Percentiles rank a stretch among this genome's conserved stretches.
Conservation (phyloP, 371 early-diverging fungal species). For the Actinomortierella ambigua region DNA sequence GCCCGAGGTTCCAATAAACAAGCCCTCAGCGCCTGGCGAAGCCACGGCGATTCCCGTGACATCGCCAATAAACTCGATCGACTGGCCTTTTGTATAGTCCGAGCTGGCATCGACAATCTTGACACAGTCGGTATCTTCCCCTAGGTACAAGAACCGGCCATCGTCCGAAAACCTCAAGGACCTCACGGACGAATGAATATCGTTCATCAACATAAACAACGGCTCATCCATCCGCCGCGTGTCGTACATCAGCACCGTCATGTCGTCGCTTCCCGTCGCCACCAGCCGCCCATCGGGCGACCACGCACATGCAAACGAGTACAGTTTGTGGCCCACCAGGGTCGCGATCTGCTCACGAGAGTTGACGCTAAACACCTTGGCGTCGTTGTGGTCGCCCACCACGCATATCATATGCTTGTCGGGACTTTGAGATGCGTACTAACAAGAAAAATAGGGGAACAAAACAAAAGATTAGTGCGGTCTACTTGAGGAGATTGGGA, state of each 20-base stretch:
- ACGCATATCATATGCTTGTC: conserved; percentile 71
- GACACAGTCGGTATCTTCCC: conserved; percentile 81
- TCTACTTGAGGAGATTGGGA: no score
- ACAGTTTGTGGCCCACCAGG: conserved; percentile 74
- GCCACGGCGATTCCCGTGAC: conserved; percentile 69
- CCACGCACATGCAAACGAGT: conserved; percentile 85
- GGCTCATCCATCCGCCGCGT: conserved; percentile 64
- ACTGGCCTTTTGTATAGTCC: conserved; percentile 59
- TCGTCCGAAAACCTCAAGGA: conserved; percentile 74
- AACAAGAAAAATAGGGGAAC: no score
- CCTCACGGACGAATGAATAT: conserved; percentile 75
- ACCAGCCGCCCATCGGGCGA: conserved; percentile 73
- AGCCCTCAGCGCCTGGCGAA: conserved; percentile 55
- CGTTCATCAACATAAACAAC: conserved; percentile 62
- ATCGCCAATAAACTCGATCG: conserved; percentile 86
- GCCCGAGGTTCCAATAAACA: conserved; percentile 65
- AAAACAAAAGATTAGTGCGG: neutral
- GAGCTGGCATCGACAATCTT: conserved; percentile 68
- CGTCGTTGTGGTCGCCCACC: conserved; percentile 74
- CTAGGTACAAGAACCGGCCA: conserved; percentile 71
- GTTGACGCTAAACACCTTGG: conserved; percentile 61
- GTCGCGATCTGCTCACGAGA: conserved; percentile 53
- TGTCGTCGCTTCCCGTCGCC: conserved; percentile 87
- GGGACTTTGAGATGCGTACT: conserved; percentile 73
- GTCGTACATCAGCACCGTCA: conserved; percentile 73